Evolutionary conservation across 768 basidiomycete genomes (phyloP), one percentile per base, ranked within the genome.

Genomic region (Lactifluus subvellereus): DNA sequence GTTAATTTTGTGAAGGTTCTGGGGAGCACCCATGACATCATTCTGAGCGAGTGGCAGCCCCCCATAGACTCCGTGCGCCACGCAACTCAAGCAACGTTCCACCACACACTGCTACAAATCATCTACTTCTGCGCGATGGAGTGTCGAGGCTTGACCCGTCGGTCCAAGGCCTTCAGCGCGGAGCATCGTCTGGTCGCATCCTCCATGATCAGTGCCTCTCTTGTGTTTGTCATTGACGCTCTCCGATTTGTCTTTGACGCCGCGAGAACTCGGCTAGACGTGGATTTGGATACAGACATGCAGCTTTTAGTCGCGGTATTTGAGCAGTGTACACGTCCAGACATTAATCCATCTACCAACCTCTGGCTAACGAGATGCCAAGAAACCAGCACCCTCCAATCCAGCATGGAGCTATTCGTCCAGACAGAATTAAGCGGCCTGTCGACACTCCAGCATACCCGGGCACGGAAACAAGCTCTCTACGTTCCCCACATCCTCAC

Each of bases 271-370:
- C 74, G 83, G 50, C 68, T 78, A 40, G 82, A 87, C 71, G 64
- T 83, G 60, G 87, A 89, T 50, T 75, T 91, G 6, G 91, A 94
- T 72, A 77, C 82, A 20, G 91, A 96, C 65, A 84, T 94, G 81
- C 86, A 91, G 65, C 77, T 92, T 11, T 77, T 93, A 13, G 85
- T 92, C 5, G 82, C 89, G 7, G 86, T 89, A n/a, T 91, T 94
- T 65, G 84, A 91, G 66, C 88, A 91, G 69, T 88, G 87, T 71
- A 90, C 83, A 7, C 80, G 83, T 9, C 76, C 79, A 2, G 87
- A 90, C 59, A 77, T 92, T 62, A 85, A 82, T 42, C 77, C 82
- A 0, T 87, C 91, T 0, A 84, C 89, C 0, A 76, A 84, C 1
- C 71, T 83, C 22, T 98, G 95, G 95, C 78, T 98, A 47, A 79